Evolutionary conservation across 768 basidiomycete species (phyloP).

Genomic region (Pleurotus eryngii): DNA sequence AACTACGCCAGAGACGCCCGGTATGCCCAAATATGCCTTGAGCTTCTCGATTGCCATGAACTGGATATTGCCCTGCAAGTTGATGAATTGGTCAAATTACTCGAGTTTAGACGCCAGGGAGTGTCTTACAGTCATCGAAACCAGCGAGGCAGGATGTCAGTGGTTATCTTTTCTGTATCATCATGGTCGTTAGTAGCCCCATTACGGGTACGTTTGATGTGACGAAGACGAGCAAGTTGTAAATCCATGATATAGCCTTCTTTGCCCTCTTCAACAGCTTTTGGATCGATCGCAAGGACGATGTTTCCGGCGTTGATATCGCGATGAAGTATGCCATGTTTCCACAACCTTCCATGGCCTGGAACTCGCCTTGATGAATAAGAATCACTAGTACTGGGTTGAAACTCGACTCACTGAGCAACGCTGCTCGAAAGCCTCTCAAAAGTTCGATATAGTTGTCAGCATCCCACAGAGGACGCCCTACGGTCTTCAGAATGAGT

Average conservation of each 20-base stretch:
- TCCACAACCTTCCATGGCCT: neutral
- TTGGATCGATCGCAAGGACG: neutral
- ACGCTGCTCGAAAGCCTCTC: constrained; percentile 12
- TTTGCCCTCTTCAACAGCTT: neutral
- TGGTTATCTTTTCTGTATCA: neutral
- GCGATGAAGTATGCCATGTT: constrained; percentile 3
- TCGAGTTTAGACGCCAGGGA: neutral
- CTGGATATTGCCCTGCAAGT: constrained; percentile 3
- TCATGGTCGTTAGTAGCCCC: neutral
- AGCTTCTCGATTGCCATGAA: constrained; percentile 5
- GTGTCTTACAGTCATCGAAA: neutral
- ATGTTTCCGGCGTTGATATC: constrained; percentile 8
- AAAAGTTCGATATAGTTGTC: constrained; percentile 14
- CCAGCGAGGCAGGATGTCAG: neutral
- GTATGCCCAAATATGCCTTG: neutral
- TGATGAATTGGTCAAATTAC: neutral
- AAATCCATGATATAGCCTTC: constrained; percentile 6
- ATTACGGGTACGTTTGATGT: neutral
- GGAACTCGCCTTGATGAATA: neutral
- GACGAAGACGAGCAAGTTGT: neutral
- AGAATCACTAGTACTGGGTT: neutral
- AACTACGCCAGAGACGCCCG: neutral
- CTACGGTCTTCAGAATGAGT: constrained; percentile 12
- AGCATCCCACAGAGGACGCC: constrained; percentile 16
- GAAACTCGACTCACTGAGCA: constrained; percentile 9